phyloP scores from a whole-genome alignment of 257 asterid genomes.

The Solanum medicagineum region DNA sequence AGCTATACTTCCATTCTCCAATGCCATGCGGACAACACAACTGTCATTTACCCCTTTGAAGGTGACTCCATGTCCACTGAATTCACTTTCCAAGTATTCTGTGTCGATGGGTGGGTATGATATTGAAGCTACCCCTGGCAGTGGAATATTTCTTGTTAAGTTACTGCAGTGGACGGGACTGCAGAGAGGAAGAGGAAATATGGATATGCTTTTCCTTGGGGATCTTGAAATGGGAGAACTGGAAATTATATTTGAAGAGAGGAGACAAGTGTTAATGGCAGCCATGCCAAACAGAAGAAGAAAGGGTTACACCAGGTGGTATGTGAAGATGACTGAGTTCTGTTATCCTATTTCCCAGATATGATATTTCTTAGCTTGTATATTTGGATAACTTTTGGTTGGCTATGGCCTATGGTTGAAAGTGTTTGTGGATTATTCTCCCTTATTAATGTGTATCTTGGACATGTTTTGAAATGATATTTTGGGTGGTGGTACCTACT shows the following conservation, averaged over 20 bases:
- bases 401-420: conserved; percentile 8
- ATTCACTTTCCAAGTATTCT: conserved; percentile 28
- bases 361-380: neutral
- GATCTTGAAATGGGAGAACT: neutral
- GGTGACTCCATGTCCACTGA: conserved; percentile 32
- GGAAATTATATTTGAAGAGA: conserved; percentile 5
- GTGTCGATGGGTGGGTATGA: conserved; percentile 12
- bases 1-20: conserved; percentile 44
- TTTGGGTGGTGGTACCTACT: neutral
- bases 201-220: neutral
- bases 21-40: conserved; percentile 41
- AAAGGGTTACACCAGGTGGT: neutral
- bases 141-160: conserved; percentile 10
- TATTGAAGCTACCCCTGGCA: conserved; percentile 19
- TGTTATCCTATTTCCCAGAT: neutral
- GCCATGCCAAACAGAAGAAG: conserved; percentile 13
- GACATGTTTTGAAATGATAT: neutral
- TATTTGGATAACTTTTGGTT: conserved; percentile 15
- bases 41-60: conserved; percentile 31
- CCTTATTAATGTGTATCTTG: neutral
- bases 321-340: neutral
- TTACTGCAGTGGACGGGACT: neutral
- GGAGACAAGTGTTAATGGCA: neutral
- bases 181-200: neutral
- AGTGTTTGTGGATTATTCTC: neutral